Evolutionary conservation across 257 asterid species (phyloP).

Genomic region (Haberlea rhodopensis): DNA sequence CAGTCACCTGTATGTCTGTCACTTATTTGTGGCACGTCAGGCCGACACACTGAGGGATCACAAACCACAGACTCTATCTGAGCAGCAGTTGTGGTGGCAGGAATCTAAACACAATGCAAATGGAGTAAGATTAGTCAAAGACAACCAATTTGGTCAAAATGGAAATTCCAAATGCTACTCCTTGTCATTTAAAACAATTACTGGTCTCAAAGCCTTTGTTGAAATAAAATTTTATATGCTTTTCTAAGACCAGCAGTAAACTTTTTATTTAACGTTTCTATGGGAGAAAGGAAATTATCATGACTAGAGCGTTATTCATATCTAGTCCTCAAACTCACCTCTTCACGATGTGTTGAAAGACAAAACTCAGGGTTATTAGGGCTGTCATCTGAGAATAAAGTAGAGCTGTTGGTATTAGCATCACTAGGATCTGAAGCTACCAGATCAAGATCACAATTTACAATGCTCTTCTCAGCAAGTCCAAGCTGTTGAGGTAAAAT

Average conservation of each 20-base stretch:
- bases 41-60: constrained; percentile 45
- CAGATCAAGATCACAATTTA: constrained; percentile 79
- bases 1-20: constrained; percentile 59
- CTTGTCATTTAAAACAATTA: not conserved
- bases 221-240: not conserved
- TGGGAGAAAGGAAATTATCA: not conserved
- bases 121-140: constrained; percentile 28
- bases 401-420: constrained; percentile 93
- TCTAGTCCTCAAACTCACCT: constrained; percentile 23
- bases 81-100: constrained; percentile 40
- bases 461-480: constrained; percentile 86
- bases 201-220: not conserved
- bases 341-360: constrained; percentile 56
- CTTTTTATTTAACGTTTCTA: not conserved
- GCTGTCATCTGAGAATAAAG: constrained; percentile 93
- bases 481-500: constrained; percentile 76
- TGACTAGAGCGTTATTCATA: constrained; percentile 1
- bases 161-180: not conserved
- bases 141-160: constrained; percentile 19
- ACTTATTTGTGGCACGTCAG: constrained; percentile 52
- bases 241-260: not conserved
- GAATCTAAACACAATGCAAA: constrained; percentile 41
- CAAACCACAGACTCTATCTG: constrained; percentile 35
- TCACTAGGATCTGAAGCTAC: constrained; percentile 89
- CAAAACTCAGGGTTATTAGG: constrained; percentile 58